A percentile compares a stretch with the other conserved stretches of the same genome.
Conservation (phyloP, 371 early-diverging fungal genomes). For the Coemansia sp. region DNA sequence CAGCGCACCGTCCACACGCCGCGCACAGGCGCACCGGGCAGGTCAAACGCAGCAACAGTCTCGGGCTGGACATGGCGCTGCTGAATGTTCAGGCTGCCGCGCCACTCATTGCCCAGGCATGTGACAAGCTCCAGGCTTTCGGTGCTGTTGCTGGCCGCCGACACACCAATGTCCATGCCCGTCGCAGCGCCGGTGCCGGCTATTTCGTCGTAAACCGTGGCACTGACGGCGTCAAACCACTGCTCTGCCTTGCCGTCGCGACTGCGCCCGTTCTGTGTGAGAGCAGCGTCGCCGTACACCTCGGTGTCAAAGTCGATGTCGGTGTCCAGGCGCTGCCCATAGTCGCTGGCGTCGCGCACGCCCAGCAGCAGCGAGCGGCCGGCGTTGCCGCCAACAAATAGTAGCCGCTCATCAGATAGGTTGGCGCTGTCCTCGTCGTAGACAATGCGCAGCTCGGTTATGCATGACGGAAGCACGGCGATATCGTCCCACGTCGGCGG, state of each 20-base stretch:
- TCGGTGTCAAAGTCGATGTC: conserved; percentile 28
- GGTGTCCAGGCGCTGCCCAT: neutral
- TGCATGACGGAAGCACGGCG: conserved; percentile 63
- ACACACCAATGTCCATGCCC: conserved; percentile 66
- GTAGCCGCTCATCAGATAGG: conserved; percentile 46
- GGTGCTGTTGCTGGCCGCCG: conserved; percentile 7
- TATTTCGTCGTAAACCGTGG: conserved; percentile 75
- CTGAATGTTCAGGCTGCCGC: conserved; percentile 78
- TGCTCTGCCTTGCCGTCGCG: neutral
- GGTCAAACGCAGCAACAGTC: conserved; percentile 66
- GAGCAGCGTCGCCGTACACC: conserved; percentile 23
- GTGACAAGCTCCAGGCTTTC: conserved; percentile 77
- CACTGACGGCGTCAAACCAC: conserved; percentile 50
- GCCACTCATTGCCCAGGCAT: conserved; percentile 72
- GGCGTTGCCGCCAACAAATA: conserved; percentile 81
- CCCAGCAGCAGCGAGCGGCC: conserved; percentile 80
- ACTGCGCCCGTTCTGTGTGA: neutral
- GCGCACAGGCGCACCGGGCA: conserved; percentile 61
- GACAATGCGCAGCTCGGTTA: conserved; percentile 53
- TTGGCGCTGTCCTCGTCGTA: conserved; percentile 20
- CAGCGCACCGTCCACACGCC: conserved; percentile 64
- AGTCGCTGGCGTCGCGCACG: conserved; percentile 35
- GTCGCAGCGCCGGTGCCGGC: conserved; percentile 78
- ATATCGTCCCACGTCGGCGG: conserved; percentile 44
- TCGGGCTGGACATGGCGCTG: conserved; percentile 78